Base-by-base conservation (phyloP, 208 protist species). In the Porcisia deanei region DNA sequence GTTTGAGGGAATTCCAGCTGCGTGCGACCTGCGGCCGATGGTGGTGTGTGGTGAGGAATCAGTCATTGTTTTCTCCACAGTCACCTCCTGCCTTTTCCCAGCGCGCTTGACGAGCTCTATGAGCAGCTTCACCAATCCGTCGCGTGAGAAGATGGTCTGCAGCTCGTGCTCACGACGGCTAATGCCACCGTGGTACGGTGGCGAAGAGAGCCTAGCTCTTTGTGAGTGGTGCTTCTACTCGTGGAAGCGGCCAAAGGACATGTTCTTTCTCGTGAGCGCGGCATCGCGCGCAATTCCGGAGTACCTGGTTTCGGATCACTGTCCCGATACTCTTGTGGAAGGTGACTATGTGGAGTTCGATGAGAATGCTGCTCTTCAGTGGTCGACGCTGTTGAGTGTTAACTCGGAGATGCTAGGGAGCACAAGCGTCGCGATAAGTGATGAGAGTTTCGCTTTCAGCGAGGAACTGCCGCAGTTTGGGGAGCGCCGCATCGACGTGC, bases 51-150 rank as follows among this genome's bases (percentile, higher is more conserved):
- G 89, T 45, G 73, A 83, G 41, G 90, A 93, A 47, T 89, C 90
- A 14, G 81, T 92, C 41, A 87, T 93, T 12, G 83, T 91, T n/a
- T 97, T 96, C 64, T 97, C 94, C 25, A 92, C 94, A 76, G 53
- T 87, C 47, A 85, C 89, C 75, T 85, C 83, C 2, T 66, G 73
- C 58, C 92, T 84, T 7, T 96, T 97, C 76, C 91, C 94, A 30
- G 84, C 87, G 34, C 89, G 94, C 1, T 85, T 88, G 55, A 91
- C 84, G 20, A 94, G 87, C 68, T 85, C 93, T 12, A 54, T 81
- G 37, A 90, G 83, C 80, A 85, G 80, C 80, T 90, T 93, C 68
- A 77, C 47, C 69, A 76, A 66, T 47, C 61, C 82, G 47, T 81
- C 77, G 61, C 77, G 73, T 39, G 76, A 79, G 58, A 67, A 76